Evolutionary conservation across 768 basidiomycete genomes (phyloP).

Genomic region (Kwoniella mangroviensis): DNA sequence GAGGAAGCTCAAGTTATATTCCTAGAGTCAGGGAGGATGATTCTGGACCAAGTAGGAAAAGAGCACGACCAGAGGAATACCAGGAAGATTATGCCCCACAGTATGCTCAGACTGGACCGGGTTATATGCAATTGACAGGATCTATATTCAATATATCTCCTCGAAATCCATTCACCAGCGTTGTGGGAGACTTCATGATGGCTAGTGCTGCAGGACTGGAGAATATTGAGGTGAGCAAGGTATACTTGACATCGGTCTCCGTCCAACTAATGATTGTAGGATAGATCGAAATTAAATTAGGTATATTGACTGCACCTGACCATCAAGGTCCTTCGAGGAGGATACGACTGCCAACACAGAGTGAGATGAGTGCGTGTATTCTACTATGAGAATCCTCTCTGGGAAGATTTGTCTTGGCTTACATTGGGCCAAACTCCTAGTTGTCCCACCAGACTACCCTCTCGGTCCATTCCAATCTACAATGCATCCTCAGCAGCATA

Average conservation of each 20-base stretch:
- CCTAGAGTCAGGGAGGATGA: conserved; percentile 17
- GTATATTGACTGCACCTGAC: conserved; percentile 36
- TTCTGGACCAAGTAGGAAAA: conserved; percentile 39
- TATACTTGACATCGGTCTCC: no score
- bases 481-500: conserved; percentile 84
- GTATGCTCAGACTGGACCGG: neutral
- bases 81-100: conserved; percentile 8
- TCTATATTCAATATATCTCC: conserved; percentile 54
- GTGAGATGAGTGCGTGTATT: conserved; percentile 45
- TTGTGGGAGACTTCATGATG: conserved; percentile 54
- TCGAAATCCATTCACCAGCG: conserved; percentile 47
- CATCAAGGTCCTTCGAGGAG: conserved; percentile 20
- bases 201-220: conserved; percentile 34
- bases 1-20: conserved; percentile 10
- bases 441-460: conserved; percentile 67
- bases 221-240: conserved; percentile 48
- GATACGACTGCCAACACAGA: conserved; percentile 39
- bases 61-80: conserved; percentile 30
- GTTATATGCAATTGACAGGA: conserved; percentile 26
- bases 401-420: neutral
- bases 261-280: neutral
- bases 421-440: conserved; percentile 59
- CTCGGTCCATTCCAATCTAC: conserved; percentile 86
- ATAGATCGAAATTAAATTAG: conserved; percentile 55
- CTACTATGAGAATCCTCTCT: neutral